Base-by-base conservation (phyloP, 805 yeast species). In the Suhomyces sp. region DNA sequence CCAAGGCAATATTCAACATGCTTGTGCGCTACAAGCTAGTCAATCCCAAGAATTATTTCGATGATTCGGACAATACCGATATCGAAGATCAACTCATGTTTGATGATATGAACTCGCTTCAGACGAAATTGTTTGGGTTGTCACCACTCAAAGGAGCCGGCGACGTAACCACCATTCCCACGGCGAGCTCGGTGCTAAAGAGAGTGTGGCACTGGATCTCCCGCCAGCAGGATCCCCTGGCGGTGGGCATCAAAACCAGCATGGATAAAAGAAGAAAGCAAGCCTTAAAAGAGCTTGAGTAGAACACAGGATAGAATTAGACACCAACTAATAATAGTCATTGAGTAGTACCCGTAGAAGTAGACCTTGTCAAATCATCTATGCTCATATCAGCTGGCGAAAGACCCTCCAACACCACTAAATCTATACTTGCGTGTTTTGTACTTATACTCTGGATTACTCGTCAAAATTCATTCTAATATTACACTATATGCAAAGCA, bases 131-230 rank as follows among this genome's bases (percentile, higher is more conserved):
- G 31, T 70, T 76, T 59, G 74, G 72, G 6, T 63, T 76, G 13
- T 74, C 79, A 1, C 66, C 78, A 1, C 59, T 76, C 45, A 69
- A 68, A 44, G 80, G 80, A 1, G 80, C 76, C 7, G 68, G 70
- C 4, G 63, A 66, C n/a, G 70, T 71, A 0, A 54, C 71, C 1
- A 56, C 71, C 1, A 56, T 75, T 4, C 68, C 75, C 0, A 61
- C 64, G 19, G 60, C 71, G n/a, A 55, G 63, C 13, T 58, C 70
- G 2, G 54, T 58, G 9, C 15, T 71, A 1, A 61, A 57, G 19
- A 47, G 47, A 6, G 29, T 62, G 12, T 67, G 67, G 68, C 49
- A 51, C 42, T 69, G 73, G 72, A n/a, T 65, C 5, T 15, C 55
- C 12, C 49, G 58, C 12, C 44, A 46, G 26, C 26, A 50, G 22